phyloP scores from a whole-genome alignment of 139 green algal genomes.

The Astrephomene gubernaculifera region DNA sequence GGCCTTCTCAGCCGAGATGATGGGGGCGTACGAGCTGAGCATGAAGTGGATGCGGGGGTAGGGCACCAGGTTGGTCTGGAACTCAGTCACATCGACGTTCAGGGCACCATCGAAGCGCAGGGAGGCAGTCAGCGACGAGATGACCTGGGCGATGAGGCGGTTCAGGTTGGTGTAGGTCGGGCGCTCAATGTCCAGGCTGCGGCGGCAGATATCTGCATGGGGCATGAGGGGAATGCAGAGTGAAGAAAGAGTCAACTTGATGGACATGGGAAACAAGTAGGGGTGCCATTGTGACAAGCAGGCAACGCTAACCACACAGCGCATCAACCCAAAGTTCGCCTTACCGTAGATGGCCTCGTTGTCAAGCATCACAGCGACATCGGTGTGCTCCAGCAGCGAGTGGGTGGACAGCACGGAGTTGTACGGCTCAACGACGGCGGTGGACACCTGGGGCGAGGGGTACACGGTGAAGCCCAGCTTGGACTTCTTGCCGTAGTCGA shows the following conservation, averaged over 20 bases:
- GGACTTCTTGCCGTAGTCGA: slow-evolving; percentile 99
- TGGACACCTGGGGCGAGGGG: slow-evolving; percentile 94
- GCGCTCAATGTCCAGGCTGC: slow-evolving; percentile 96
- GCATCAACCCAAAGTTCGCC: neutral
- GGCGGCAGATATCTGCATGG: slow-evolving; percentile 94
- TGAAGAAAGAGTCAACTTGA: neutral
- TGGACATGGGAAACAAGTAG: no score
- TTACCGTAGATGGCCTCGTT: slow-evolving; percentile 96
- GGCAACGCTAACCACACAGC: neutral
- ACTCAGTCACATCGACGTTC: slow-evolving; percentile 98
- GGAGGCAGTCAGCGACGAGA: slow-evolving; percentile 95
- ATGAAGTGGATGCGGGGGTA: slow-evolving; percentile 99
- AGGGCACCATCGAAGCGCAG: slow-evolving; percentile 96
- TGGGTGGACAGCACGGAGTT: slow-evolving; percentile 98
- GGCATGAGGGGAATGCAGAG: no score
- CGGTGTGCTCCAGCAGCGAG: slow-evolving; percentile 97
- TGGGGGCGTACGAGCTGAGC: slow-evolving; percentile 96
- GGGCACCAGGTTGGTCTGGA: slow-evolving; percentile 99
- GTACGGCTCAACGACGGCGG: slow-evolving; percentile 96
- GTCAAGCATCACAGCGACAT: slow-evolving; percentile 97
- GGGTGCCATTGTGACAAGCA: no score
- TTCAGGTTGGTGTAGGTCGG: slow-evolving; percentile 99
- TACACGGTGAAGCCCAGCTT: slow-evolving; percentile 99
- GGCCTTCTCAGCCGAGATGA: slow-evolving; percentile 99
- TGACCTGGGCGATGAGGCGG: slow-evolving; percentile 91